Evolutionary conservation across 2,329 filamentous ascomycete genomes (phyloP).

Genomic region (Clarireedia homoeocarpa): DNA sequence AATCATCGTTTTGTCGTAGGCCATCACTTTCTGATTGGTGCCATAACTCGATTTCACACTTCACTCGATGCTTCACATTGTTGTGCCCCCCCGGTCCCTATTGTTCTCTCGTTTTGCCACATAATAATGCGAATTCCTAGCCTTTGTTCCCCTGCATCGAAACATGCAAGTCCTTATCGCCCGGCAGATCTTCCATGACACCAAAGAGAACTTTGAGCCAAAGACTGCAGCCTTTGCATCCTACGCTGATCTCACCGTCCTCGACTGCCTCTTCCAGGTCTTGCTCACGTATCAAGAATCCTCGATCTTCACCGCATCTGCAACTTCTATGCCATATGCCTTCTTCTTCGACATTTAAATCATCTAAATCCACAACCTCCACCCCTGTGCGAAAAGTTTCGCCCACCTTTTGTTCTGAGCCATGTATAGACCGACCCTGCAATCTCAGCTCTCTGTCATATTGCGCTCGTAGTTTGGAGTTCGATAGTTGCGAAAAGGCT

Average conservation of each 20-base stretch:
- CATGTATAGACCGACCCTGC: slow-evolving; percentile 15
- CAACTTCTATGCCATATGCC: slow-evolving; percentile 49
- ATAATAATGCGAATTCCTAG: neutral
- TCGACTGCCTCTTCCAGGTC: slow-evolving; percentile 53
- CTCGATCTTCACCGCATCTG: slow-evolving; percentile 55
- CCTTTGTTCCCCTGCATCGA: slow-evolving; percentile 2
- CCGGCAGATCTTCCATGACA: slow-evolving; percentile 35
- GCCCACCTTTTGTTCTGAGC: slow-evolving; percentile 10
- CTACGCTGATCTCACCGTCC: slow-evolving; percentile 54
- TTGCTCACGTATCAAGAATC: slow-evolving; percentile 49
- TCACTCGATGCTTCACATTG: neutral
- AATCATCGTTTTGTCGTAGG: too few species aligned
- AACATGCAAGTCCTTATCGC: slow-evolving; percentile 1
- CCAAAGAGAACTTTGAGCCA: slow-evolving; percentile 60
- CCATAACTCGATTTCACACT: neutral
- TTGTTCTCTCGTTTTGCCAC: slow-evolving; percentile 1
- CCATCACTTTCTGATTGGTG: neutral
- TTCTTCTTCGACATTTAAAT: slow-evolving; percentile 46
- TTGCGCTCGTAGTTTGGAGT: slow-evolving; percentile 38
- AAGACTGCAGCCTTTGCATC: slow-evolving; percentile 58
- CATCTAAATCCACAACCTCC: slow-evolving; percentile 58
- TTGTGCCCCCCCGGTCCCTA: neutral
- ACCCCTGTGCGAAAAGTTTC: slow-evolving; percentile 47
- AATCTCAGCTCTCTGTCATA: slow-evolving; percentile 46
- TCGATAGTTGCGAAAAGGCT: slow-evolving; percentile 50